Evolutionary conservation across 2,329 filamentous ascomycete species (phyloP).

Genomic region (Helotiales sp.): DNA sequence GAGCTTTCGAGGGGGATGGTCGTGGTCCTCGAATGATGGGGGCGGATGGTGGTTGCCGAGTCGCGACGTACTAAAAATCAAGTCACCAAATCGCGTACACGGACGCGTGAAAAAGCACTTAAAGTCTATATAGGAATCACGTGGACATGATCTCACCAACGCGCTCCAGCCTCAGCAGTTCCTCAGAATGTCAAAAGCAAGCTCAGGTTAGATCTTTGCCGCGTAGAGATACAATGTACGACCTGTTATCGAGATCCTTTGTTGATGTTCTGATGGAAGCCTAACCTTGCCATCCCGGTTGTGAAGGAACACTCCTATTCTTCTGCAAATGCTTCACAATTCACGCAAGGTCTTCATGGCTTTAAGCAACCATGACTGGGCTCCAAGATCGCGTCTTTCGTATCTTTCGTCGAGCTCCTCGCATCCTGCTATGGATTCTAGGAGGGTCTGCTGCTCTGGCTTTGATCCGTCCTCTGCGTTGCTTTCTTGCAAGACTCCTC

Average conservation of each 20-base stretch:
- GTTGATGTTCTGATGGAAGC: neutral
- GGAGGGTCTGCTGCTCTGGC: neutral
- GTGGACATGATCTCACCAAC: too few species aligned
- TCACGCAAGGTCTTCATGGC: neutral
- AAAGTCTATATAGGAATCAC: too few species aligned
- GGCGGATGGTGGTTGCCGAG: neutral
- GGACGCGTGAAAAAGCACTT: neutral
- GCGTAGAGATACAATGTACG: too few species aligned
- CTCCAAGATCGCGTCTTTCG: neutral
- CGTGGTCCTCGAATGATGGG: neutral
- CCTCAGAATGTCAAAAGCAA: too few species aligned
- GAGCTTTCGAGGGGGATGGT: neutral
- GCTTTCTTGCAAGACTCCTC: neutral
- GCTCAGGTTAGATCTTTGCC: too few species aligned
- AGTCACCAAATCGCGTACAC: neutral
- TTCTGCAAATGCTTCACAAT: neutral
- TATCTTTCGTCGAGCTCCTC: neutral
- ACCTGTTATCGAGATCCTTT: too few species aligned
- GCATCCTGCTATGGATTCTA: neutral
- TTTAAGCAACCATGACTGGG: neutral
- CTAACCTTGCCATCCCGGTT: neutral
- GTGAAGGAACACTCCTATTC: neutral
- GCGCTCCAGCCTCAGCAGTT: too few species aligned
- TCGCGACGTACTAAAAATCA: too few species aligned
- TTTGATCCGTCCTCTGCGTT: neutral